A percentile compares a stretch with the other conserved stretches of the same genome.
Evolutionary conservation across 1,284 basidiomycete species (phyloP).

Genomic region (Kalmanozyma brasiliensis): DNA sequence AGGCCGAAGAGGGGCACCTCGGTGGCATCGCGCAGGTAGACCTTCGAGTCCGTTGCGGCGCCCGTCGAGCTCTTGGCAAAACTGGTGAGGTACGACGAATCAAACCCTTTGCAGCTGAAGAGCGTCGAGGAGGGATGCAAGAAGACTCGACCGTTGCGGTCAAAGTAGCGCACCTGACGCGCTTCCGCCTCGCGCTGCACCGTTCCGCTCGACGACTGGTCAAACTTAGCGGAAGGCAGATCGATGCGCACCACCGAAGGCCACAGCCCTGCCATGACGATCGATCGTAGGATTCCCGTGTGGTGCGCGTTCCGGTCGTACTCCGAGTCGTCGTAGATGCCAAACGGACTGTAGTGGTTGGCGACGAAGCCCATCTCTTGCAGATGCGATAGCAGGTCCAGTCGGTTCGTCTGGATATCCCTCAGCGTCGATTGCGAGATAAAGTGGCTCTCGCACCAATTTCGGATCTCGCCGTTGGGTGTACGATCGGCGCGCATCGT

Average conservation of each 20-base stretch:
- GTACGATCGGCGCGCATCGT: slow-evolving; percentile 73
- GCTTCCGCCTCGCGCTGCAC: slow-evolving; percentile 61
- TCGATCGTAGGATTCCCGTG: slow-evolving; percentile 49
- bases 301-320: slow-evolving; percentile 52
- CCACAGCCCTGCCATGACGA: slow-evolving; percentile 68
- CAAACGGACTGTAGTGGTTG: slow-evolving; percentile 53
- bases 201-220: slow-evolving; percentile 59
- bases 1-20: slow-evolving; percentile 88
- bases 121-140: slow-evolving; percentile 85
- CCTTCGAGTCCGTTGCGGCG: slow-evolving; percentile 72
- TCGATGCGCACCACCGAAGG: slow-evolving; percentile 70
- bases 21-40: slow-evolving; percentile 87
- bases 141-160: slow-evolving; percentile 74
- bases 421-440: slow-evolving; percentile 80
- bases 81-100: slow-evolving; percentile 81
- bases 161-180: slow-evolving; percentile 58
- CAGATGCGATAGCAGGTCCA: slow-evolving; percentile 81
- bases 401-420: slow-evolving; percentile 82
- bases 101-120: slow-evolving; percentile 78
- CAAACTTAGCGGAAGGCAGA: slow-evolving; percentile 57
- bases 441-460: slow-evolving; percentile 88
- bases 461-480: slow-evolving; percentile 71
- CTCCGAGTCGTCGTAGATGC: slow-evolving; percentile 66
- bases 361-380: slow-evolving; percentile 78
- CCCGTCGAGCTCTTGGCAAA: slow-evolving; percentile 82